Evolutionary conservation across 768 basidiomycete genomes (phyloP), one percentile per base, ranked within the genome.

Genomic region (Favolaschia claudopus): DNA sequence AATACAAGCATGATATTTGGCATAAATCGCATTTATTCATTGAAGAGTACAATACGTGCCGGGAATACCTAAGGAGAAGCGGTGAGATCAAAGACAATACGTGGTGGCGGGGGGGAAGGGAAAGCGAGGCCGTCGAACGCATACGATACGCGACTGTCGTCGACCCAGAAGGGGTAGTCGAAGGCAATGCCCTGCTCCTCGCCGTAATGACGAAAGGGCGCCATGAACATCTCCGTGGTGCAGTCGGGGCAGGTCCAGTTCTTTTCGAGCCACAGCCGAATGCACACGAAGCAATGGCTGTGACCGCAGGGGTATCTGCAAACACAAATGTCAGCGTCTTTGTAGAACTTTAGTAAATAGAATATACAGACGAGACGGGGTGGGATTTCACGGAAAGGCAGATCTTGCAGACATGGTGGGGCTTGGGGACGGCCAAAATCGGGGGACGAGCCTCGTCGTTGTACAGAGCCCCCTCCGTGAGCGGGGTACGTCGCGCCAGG

Each of bases 181-280:
- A 40, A 27, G 5, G 10, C 13, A 17, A 53, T 37, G n/a, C 51
- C 24, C 7, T 14, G 14, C 38, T 53, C 51, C 7, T 39, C n/a
- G 6, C 39, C 37, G 31, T 12, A 42, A 28, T 36, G 27, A 17
- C 39, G 56, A 25, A 25, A 12, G 5, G 47, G 47, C 15, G 47
- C 36, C n/a, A 13, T 24, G n/a, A 15, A 22, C 22, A 24, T 24
- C 7, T 20, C 25, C 1, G 14, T 24, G 20, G 2, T 33, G 48
- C 47, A 58, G 7, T 42, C 32, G 4, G 56, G 56, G 22, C 56
- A 58, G 27, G 20, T 32, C 56, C 56, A 58, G 28, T 25, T 38
- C 7, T 13, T 19, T 20, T 58, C 38, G 10, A 58, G 29, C 29
- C 37, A 40, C 3, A 58, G 1, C 5, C 47, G 47, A 12, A 58